Evolutionary conservation across 2,329 filamentous ascomycete species (phyloP), one percentile per base, ranked within the genome.

Genomic region (Sporothrix mexicana): DNA sequence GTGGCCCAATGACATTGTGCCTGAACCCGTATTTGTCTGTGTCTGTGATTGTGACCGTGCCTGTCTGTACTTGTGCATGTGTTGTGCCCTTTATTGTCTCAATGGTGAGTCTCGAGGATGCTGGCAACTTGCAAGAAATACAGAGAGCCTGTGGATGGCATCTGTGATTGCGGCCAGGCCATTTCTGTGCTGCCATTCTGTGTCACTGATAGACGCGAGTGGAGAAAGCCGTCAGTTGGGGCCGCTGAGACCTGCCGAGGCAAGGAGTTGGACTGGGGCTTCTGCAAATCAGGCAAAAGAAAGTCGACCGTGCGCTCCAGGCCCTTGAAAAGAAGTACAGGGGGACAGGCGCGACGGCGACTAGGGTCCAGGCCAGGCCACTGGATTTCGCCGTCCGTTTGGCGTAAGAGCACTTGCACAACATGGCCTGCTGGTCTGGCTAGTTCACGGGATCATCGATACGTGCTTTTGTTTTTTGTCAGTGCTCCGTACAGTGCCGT

Each of bases 131-230:
- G 7, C 30, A 36, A 7, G 30, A 36, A 7, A 36, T 36, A 36
- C 30, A 36, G 30, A 36, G 30, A 36, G 30, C 30, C 30, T 36
- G 30, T 36, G 30, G 30, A 36, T 36, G 30, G 30, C 30, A 2
- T 23, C 20, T 47, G 67, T 25, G 67, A 8, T 53, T 25, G 47
- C 7, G 30, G 30, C 30, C 30, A 36, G 30, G 30, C 30, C 30
- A 25, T n/a, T 53, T 43, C 49, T 55, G 53, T 70, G 36, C 6
- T 41, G 20, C 49, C n/a, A 17, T 36, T 45, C 25, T 57, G 49
- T n/a, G 53, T 57, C 23, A 59, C 68, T 30, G 36, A 53, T 59
- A 59, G 68, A 47, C 51, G 68, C 68, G n/a, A 51, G 51, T 59
- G 67, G 67, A 25, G 67, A 12, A 69, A 43, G n/a, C 51, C 36